These are phyloP conservation scores for Esteya vermicola DNA, from an alignment of 2,329 filamentous ascomycete genomes.

Conservation along the genomic window DNA sequence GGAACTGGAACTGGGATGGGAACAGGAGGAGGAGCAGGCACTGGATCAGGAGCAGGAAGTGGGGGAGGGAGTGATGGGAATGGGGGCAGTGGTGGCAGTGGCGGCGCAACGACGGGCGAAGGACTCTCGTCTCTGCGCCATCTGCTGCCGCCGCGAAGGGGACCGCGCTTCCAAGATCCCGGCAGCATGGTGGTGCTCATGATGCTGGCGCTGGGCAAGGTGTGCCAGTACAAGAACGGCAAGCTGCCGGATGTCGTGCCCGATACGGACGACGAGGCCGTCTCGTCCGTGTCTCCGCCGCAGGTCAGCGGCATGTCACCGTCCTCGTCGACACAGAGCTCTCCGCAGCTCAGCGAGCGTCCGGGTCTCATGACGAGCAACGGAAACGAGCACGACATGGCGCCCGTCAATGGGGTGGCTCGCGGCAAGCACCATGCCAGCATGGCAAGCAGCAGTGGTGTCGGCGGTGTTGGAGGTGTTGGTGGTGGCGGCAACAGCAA, in stretches of 20 bases:
- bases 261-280: conserved; percentile 21
- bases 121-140: conserved; percentile 13
- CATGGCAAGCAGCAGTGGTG: too few relatives aligned
- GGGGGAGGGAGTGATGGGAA: too few relatives aligned
- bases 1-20: too few relatives aligned
- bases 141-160: conserved; percentile 19
- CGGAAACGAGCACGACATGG: too few relatives aligned
- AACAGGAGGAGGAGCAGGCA: too few relatives aligned
- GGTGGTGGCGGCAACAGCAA: too few relatives aligned
- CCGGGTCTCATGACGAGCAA: not conserved
- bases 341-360: not conserved
- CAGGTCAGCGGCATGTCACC: conserved; percentile 33
- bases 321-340: too few relatives aligned
- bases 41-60: too few relatives aligned
- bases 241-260: conserved; percentile 45
- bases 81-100: too few relatives aligned
- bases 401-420: too few relatives aligned
- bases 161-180: conserved; percentile 50
- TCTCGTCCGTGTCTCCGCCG: conserved; percentile 21
- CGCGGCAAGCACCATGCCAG: too few relatives aligned
- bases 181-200: conserved; percentile 71
- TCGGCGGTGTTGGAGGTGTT: too few relatives aligned
- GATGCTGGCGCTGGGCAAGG: conserved; percentile 74
- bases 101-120: conserved; percentile 1
- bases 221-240: conserved; percentile 43